Evolutionary conservation across 345 rosid species (phyloP).

Genomic region (Heritiera littoralis): DNA sequence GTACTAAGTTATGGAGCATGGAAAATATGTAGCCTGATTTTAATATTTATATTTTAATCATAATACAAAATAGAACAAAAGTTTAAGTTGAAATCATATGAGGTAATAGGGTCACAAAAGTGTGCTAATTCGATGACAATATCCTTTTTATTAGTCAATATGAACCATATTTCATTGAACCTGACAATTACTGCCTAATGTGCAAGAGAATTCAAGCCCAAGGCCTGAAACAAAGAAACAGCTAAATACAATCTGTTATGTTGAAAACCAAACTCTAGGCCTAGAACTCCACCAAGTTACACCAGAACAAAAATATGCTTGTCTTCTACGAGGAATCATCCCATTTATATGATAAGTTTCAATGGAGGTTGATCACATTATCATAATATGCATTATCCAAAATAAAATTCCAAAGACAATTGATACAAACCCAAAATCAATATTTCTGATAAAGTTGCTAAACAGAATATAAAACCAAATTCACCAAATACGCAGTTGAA

Average conservation of each 20-base stretch:
- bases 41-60: too few relatives aligned
- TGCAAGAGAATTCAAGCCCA: neutral
- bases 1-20: too few relatives aligned
- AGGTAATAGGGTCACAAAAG: too few relatives aligned
- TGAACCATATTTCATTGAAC: neutral
- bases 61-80: too few relatives aligned
- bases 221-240: neutral
- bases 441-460: neutral
- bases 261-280: neutral
- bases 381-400: neutral
- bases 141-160: neutral
- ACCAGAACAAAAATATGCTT: neutral
- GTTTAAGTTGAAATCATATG: too few relatives aligned
- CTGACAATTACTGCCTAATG: neutral
- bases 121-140: neutral
- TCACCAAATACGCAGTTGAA: neutral
- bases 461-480: neutral
- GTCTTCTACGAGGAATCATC: neutral
- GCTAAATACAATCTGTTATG: neutral
- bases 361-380: neutral
- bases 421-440: neutral
- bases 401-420: neutral
- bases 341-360: neutral
- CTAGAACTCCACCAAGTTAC: slow-evolving; percentile 1
- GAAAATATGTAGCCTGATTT: too few relatives aligned